These are phyloP conservation scores for Teunomyces aglyptinius DNA, from an alignment of 805 yeast species.

Conservation along the genomic window DNA sequence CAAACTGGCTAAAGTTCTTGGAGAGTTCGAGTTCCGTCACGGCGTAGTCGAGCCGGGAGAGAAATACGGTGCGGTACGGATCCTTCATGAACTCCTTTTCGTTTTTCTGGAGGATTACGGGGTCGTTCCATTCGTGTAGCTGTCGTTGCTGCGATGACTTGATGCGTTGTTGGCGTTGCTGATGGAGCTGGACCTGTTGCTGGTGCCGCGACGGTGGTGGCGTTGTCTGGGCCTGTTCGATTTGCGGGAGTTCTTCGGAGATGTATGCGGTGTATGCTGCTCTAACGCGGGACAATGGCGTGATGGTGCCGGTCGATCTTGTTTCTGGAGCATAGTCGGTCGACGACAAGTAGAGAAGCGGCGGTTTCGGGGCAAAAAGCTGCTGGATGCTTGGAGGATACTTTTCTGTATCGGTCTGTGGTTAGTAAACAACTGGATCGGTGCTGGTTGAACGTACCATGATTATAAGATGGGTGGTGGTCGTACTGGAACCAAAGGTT, in stretches of 20 bases:
- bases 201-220: slow-evolving; percentile 4
- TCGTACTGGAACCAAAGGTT: not conserved
- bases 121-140: slow-evolving; percentile 31
- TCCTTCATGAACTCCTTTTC: slow-evolving; percentile 44
- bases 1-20: slow-evolving; percentile 59
- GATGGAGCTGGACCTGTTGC: not conserved
- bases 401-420: slow-evolving; percentile 13
- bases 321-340: slow-evolving; percentile 48
- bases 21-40: slow-evolving; percentile 68
- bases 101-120: slow-evolving; percentile 25
- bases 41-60: slow-evolving; percentile 66
- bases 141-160: slow-evolving; percentile 21
- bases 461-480: no score
- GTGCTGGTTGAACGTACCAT: no score
- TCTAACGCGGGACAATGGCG: slow-evolving; percentile 43
- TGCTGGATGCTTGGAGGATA: slow-evolving; percentile 45
- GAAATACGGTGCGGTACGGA: slow-evolving; percentile 76
- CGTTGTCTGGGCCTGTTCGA: slow-evolving; percentile 2
- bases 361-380: slow-evolving; percentile 58
- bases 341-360: slow-evolving; percentile 49
- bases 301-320: slow-evolving; percentile 46
- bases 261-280: slow-evolving; percentile 25
- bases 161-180: slow-evolving; percentile 6
- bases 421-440: not conserved
- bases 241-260: slow-evolving; percentile 14